A percentile compares a stretch with the other conserved stretches of the same genome.
Evolutionary conservation across 2,329 filamentous ascomycete genomes (phyloP).

Genomic region (Exophiala bonariae): DNA sequence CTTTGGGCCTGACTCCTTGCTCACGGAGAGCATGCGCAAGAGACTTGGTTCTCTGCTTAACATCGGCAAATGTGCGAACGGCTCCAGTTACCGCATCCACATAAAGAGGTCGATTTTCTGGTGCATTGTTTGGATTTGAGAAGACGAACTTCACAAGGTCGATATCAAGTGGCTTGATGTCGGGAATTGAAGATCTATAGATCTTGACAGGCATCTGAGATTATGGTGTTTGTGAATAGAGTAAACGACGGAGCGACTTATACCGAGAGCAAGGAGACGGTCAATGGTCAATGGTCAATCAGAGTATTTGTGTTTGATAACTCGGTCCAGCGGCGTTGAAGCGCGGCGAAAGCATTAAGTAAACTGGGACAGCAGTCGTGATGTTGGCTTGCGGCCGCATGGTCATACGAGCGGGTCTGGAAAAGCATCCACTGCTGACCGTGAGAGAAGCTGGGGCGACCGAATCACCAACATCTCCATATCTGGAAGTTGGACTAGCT

Average conservation of each 20-base stretch:
- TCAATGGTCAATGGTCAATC: too few relatives aligned
- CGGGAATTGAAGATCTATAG: constrained; percentile 14
- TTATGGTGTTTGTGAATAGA: neutral
- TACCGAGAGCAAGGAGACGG: neutral
- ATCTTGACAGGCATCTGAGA: constrained; percentile 13
- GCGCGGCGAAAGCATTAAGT: too few relatives aligned
- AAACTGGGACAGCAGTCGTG: too few relatives aligned
- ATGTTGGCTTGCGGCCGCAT: too few relatives aligned
- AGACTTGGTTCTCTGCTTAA: constrained; percentile 14
- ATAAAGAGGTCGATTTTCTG: constrained; percentile 19
- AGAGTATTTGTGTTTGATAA: too few relatives aligned
- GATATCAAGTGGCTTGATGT: constrained; percentile 13
- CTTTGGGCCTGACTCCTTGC: constrained; percentile 44
- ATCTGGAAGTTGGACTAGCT: too few relatives aligned
- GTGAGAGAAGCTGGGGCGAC: too few relatives aligned
- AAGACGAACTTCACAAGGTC: constrained; percentile 19
- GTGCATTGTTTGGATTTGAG: constrained; percentile 19
- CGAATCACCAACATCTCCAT: too few relatives aligned
- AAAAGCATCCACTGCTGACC: too few relatives aligned
- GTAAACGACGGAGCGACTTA: neutral
- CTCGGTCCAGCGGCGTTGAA: too few relatives aligned
- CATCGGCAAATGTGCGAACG: constrained; percentile 13
- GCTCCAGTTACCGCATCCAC: constrained; percentile 19
- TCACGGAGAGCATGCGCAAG: constrained; percentile 18
- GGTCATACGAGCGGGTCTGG: too few relatives aligned